Base-by-base conservation (phyloP, 2,329 filamentous ascomycete species). In the Exophiala alcalophila region DNA sequence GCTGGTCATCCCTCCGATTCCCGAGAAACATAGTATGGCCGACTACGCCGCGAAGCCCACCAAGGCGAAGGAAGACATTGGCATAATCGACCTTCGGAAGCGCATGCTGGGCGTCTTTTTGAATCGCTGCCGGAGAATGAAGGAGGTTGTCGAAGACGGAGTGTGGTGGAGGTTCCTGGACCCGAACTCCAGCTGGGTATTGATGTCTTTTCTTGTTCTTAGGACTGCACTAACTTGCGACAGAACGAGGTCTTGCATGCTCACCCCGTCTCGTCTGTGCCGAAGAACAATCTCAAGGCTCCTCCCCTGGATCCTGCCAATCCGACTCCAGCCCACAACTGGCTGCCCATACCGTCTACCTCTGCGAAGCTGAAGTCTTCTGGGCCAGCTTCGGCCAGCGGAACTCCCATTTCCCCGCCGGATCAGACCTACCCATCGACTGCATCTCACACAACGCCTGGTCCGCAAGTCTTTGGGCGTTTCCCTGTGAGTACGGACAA, bases 161-260 rank as follows among this genome's bases (percentile, higher is more conserved):
- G 90, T 98, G 18, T 95, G 90, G 81, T 96, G 91, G 90, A 84
- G 89, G 55, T 98, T 98, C 61, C 74, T 98, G 23, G 92, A 98
- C 62, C 92, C 94, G 8, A 97, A 98, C 63, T 90, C 91, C 16
- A 97, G 92, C 78, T 98, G 92, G 92, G 89, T 95, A 79, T 47
- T 26, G 7, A 16, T 5, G 2, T 3, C 19, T 15, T 18, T 6
- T n/a, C 7, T 21, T 14, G 18, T 11, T 11, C 32, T 7, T 21
- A 4, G 9, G 15, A n/a, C 3, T 15, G 21, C 25, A 16, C 25
- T 44, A 26, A 41, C 35, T 15, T 8, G 26, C 18, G 43, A 19
- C 50, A 95, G 90, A 94, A 79, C 61, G 92, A 98, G 66, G 90
- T 98, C n/a, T 70, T 98, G 5, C 83, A 94, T 65, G 91, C 91